These are phyloP conservation scores for Neopestalotiopsis clavispora DNA, from an alignment of 2,329 filamentous ascomycete genomes.

Conservation along the genomic window DNA sequence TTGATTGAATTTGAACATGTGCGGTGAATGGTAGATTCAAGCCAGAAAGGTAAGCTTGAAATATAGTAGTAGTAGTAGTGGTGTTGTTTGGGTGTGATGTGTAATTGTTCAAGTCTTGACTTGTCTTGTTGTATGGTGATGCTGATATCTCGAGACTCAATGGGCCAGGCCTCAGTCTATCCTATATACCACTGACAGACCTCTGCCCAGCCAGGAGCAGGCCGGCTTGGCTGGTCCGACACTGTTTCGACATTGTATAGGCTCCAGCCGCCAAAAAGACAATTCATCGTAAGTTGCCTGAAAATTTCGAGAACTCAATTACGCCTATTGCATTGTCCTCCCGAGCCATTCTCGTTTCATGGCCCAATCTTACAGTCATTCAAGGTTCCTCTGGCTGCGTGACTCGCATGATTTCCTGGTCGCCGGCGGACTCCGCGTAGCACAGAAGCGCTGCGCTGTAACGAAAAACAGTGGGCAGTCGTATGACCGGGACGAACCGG, in stretches of 20 bases:
- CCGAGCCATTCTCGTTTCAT: constrained; percentile 12
- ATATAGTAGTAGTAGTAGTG: not conserved
- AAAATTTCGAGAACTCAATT: not conserved
- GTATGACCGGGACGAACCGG: constrained; percentile 12
- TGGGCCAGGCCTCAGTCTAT: too few species aligned
- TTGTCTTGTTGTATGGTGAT: not conserved
- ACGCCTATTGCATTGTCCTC: not conserved
- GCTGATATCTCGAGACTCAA: not conserved
- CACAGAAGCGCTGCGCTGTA: constrained; percentile 2
- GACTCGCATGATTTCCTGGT: constrained; percentile 12
- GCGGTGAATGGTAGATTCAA: not conserved
- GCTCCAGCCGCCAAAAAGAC: not conserved
- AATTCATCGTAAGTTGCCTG: constrained; percentile 5
- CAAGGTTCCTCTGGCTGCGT: not conserved
- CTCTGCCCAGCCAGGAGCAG: not conserved
- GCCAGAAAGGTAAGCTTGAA: not conserved
- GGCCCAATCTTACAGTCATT: not conserved
- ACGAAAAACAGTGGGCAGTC: not conserved
- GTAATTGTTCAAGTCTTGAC: too few species aligned
- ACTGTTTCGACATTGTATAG: not conserved
- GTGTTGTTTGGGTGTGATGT: not conserved
- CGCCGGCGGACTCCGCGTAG: constrained; percentile 10
- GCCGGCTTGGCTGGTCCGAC: not conserved
- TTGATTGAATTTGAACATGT: constrained; percentile 12
- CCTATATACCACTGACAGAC: not conserved